A percentile compares a stretch with the other conserved stretches of the same genome.
These are phyloP conservation scores for Ustilago tritici DNA, from an alignment of 1,284 basidiomycete genomes.

Conservation along the genomic window DNA sequence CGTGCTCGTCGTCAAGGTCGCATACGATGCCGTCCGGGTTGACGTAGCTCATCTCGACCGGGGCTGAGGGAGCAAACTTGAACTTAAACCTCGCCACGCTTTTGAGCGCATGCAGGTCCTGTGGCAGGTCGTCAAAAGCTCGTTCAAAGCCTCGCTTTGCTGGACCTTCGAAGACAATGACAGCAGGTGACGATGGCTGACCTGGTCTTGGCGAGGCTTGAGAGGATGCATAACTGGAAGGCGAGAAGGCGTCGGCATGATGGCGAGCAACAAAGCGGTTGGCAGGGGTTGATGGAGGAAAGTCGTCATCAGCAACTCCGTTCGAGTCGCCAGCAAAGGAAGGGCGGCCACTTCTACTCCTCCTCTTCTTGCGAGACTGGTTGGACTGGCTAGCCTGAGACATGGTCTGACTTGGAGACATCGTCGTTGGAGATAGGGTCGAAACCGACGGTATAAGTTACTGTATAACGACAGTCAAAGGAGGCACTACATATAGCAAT, in stretches of 20 bases:
- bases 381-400: constrained; percentile 1
- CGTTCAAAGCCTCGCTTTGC: constrained; percentile 39
- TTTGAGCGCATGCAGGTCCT: constrained; percentile 21
- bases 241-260: constrained; percentile 20
- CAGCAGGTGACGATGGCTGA: constrained; percentile 29
- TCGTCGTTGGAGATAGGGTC: neutral
- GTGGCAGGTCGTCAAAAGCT: constrained; percentile 39
- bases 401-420: constrained; percentile 4
- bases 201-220: constrained; percentile 18
- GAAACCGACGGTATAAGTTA: neutral
- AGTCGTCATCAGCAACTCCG: constrained; percentile 1
- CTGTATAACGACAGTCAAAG: neutral
- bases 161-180: constrained; percentile 44
- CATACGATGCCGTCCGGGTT: constrained; percentile 50
- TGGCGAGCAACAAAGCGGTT: constrained; percentile 16
- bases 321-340: constrained; percentile 4
- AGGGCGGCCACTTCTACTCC: neutral
- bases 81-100: constrained; percentile 43
- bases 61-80: constrained; percentile 19
- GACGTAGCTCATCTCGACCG: constrained; percentile 50
- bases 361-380: neutral
- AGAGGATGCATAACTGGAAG: constrained; percentile 26
- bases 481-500: neutral
- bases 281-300: constrained; percentile 24
- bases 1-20: constrained; percentile 54